These are phyloP conservation scores for Alnus rubra DNA, from an alignment of 306 rosid species.

Conservation along the genomic window DNA sequence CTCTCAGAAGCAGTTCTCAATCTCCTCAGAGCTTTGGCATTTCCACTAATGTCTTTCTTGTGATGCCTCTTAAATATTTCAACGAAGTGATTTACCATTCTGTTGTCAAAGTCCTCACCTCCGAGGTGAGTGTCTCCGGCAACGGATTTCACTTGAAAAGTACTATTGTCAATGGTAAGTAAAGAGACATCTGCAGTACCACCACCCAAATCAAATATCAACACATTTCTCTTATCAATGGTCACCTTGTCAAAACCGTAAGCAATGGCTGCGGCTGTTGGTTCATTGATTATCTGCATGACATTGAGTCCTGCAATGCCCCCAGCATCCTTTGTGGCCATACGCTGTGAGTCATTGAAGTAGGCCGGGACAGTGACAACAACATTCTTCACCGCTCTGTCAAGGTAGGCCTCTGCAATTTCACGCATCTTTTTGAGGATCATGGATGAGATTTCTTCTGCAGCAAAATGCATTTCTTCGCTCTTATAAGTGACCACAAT, in stretches of 20 bases:
- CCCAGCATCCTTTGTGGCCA: not conserved
- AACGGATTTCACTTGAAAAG: conserved; percentile 16
- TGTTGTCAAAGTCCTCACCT: conserved; percentile 36
- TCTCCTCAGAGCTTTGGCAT: not conserved
- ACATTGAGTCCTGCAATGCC: not conserved
- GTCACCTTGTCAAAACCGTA: conserved; percentile 3
- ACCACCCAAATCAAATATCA: conserved; percentile 22
- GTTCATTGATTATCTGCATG: conserved; percentile 11
- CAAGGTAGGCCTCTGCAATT: not conserved
- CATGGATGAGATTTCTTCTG: conserved; percentile 11
- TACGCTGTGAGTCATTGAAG: not conserved
- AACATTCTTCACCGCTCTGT: not conserved
- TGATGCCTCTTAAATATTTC: conserved; percentile 22
- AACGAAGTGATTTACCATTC: conserved; percentile 25
- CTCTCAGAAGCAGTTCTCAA: conserved; percentile 13
- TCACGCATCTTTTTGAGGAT: not conserved
- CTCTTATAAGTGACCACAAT: conserved; percentile 1
- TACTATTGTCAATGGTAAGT: not conserved
- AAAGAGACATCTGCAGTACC: conserved; percentile 25
- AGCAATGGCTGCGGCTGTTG: conserved; percentile 14
- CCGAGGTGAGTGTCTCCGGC: conserved; percentile 42
- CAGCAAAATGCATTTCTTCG: not conserved
- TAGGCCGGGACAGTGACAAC: not conserved
- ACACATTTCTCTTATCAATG: not conserved
- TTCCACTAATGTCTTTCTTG: conserved; percentile 15